These are phyloP conservation scores for Glutinoglossum americanum DNA, from an alignment of 495 filamentous ascomycete species.

Conservation along the genomic window DNA sequence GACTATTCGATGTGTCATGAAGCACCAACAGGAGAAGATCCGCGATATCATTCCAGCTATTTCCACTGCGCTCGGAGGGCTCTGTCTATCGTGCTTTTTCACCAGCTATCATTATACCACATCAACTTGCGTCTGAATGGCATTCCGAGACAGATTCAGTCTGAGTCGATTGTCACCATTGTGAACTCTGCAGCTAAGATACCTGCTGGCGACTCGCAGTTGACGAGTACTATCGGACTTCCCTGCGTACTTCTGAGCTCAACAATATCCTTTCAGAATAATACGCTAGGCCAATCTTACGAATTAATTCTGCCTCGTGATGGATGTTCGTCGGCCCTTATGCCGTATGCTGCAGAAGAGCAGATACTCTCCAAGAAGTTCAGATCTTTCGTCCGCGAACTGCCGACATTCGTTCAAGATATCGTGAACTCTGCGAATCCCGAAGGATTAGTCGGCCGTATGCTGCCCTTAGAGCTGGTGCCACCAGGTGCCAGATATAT, in stretches of 20 bases:
- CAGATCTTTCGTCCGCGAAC: neutral
- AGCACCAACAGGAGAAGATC: neutral
- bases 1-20: neutral
- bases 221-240: neutral
- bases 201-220: neutral
- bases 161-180: neutral
- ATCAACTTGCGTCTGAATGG: neutral
- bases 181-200: neutral
- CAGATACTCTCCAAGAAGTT: neutral
- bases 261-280: neutral
- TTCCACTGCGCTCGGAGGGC: neutral
- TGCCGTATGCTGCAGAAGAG: neutral
- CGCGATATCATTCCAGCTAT: neutral
- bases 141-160: neutral
- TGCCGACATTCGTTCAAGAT: neutral
- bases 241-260: neutral
- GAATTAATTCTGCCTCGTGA: neutral
- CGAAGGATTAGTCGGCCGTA: slow-evolving; percentile 1
- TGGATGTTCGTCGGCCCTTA: neutral
- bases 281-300: neutral
- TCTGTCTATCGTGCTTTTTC: neutral
- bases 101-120: neutral
- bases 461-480: slow-evolving; percentile 4
- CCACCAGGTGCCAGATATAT: slow-evolving; percentile 4
- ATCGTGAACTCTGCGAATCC: slow-evolving; percentile 1